Percentiles rank a stretch among this genome's conserved stretches.
These are phyloP conservation scores for Aspergillus carbonarius DNA, from an alignment of 2,329 filamentous ascomycete species.

Conservation along the genomic window DNA sequence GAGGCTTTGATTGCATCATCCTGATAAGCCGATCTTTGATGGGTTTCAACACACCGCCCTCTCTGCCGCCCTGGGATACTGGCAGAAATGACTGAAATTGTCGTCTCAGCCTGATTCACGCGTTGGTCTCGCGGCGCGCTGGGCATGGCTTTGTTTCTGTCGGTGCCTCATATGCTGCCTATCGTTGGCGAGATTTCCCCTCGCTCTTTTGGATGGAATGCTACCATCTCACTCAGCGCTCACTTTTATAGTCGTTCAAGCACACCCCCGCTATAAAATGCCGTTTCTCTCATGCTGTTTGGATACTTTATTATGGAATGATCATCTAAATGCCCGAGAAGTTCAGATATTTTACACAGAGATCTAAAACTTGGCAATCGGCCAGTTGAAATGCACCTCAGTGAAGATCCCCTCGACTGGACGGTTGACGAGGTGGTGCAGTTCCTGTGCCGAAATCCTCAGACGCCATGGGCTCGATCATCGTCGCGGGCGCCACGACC, in stretches of 20 bases:
- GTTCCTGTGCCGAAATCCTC: constrained; percentile 60
- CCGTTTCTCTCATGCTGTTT: not conserved
- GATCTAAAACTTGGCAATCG: not conserved
- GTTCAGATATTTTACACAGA: not conserved
- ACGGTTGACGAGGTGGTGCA: constrained; percentile 64
- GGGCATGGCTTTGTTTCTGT: not conserved
- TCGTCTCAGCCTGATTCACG: not conserved
- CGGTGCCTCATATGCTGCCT: not conserved
- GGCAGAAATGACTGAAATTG: not conserved
- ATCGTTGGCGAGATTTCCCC: not conserved
- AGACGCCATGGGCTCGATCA: constrained; percentile 43
- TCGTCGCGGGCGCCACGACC: constrained; percentile 45
- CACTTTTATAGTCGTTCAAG: not conserved
- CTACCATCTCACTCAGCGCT: not conserved
- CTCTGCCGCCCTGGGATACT: not conserved
- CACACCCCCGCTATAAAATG: not conserved
- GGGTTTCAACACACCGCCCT: not conserved
- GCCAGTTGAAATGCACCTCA: constrained; percentile 25
- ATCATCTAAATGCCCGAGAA: not conserved
- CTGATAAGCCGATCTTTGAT: no score
- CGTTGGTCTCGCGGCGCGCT: not conserved
- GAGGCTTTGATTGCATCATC: no score
- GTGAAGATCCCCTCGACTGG: constrained; percentile 73
- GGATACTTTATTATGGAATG: not conserved
- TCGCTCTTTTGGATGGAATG: not conserved